These are phyloP conservation scores for Chrysopogon serrulatus DNA, from an alignment of 176 grass and related monocot species.

Conservation along the genomic window DNA sequence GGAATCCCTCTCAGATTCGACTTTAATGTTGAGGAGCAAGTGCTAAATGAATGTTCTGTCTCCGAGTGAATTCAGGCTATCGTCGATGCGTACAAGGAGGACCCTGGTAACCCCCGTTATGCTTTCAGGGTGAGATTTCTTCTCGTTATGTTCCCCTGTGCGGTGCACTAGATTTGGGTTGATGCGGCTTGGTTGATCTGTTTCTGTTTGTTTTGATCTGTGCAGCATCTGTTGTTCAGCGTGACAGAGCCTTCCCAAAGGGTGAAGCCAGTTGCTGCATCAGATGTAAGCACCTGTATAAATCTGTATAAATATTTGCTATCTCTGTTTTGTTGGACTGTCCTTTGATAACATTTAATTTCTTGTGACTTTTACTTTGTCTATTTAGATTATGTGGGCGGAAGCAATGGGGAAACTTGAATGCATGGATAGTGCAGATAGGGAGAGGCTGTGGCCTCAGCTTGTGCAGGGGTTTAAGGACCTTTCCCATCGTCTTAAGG, in stretches of 20 bases:
- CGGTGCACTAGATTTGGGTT: not conserved
- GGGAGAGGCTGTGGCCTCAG: slow-evolving; percentile 96
- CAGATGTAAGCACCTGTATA: slow-evolving; percentile 61
- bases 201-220: slow-evolving; percentile 30
- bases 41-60: not conserved
- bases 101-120: slow-evolving; percentile 76
- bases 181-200: slow-evolving; percentile 11
- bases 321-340: not conserved
- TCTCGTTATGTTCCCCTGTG: not conserved
- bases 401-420: slow-evolving; percentile 96
- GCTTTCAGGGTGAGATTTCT: slow-evolving; percentile 66
- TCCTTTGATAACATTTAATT: not conserved
- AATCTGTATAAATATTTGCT: not conserved
- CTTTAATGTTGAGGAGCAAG: not conserved
- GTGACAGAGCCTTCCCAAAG: slow-evolving; percentile 75
- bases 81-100: slow-evolving; percentile 83
- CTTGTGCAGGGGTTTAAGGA: slow-evolving; percentile 96
- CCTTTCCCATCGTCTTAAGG: slow-evolving; percentile 91
- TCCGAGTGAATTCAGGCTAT: slow-evolving; percentile 57
- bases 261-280: slow-evolving; percentile 81
- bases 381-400: slow-evolving; percentile 97
- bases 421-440: slow-evolving; percentile 84
- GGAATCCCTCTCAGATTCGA: slow-evolving; percentile 4
- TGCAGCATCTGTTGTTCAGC: slow-evolving; percentile 88
- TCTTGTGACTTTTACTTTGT: not conserved